Evolutionary conservation across 1,139 yeast species (phyloP).

Genomic region (Taphrina flavorubra): DNA sequence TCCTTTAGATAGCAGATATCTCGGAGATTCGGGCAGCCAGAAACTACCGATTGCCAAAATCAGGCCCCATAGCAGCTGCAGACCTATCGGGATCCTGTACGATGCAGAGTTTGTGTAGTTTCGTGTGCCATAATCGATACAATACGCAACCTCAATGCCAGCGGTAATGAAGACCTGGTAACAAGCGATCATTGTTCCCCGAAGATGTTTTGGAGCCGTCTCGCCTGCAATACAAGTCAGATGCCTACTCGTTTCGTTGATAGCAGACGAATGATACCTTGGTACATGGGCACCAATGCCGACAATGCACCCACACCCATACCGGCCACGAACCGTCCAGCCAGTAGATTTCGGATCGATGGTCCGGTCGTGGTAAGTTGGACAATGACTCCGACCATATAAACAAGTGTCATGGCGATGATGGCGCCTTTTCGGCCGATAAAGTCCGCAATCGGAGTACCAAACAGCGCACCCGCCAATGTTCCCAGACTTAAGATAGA

Average conservation of each 20-base stretch:
- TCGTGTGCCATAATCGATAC: constrained; percentile 71
- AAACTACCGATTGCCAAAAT: constrained; percentile 55
- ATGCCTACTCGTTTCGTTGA: too few relatives aligned
- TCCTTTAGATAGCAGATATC: constrained; percentile 59
- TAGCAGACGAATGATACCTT: constrained; percentile 52
- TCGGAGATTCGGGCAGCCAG: constrained; percentile 66
- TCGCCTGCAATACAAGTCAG: constrained; percentile 52
- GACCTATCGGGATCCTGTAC: constrained; percentile 66
- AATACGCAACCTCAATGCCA: constrained; percentile 70
- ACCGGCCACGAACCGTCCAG: constrained; percentile 56
- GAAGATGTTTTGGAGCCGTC: constrained; percentile 67
- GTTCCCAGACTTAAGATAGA: constrained; percentile 59
- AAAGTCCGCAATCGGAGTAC: constrained; percentile 64
- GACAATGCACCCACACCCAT: constrained; percentile 73
- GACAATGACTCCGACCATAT: constrained; percentile 63
- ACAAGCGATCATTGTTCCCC: constrained; percentile 72
- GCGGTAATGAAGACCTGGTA: constrained; percentile 72
- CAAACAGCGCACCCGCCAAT: constrained; percentile 55
- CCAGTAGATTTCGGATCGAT: constrained; percentile 51
- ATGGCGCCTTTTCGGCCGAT: constrained; percentile 60
- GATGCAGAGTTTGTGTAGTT: constrained; percentile 59
- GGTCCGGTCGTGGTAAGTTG: constrained; percentile 50
- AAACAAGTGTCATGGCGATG: constrained; percentile 59
- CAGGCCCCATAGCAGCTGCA: constrained; percentile 57
- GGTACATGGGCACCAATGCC: constrained; percentile 69